Conservation (phyloP, 208 protist genomes). For the Acanthamoeba castellanii region DNA sequence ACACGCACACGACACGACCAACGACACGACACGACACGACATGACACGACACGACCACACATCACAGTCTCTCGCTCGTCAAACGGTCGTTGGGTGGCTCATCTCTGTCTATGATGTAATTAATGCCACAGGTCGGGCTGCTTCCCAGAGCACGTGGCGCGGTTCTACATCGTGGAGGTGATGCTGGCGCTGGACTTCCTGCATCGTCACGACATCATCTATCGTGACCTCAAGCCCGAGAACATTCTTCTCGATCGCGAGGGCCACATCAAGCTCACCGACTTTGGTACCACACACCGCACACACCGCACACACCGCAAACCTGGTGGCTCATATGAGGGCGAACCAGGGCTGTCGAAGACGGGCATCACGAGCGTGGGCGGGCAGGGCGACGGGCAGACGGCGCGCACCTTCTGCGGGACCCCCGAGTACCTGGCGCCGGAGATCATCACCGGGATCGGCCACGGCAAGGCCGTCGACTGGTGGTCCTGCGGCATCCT, state of each 20-base stretch:
- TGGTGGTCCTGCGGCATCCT: conserved; percentile 97
- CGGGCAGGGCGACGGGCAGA: conserved; percentile 66
- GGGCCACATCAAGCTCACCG: conserved; percentile 84
- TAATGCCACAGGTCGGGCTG: conserved; percentile 84
- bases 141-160: conserved; percentile 91
- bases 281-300: conserved; percentile 84
- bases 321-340: neutral
- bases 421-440: conserved; percentile 91
- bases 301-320: neutral
- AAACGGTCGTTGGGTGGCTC: neutral
- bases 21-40: no score
- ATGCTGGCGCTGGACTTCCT: conserved; percentile 93
- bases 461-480: conserved; percentile 97
- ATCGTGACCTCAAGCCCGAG: conserved; percentile 85
- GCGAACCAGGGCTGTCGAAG: conserved; percentile 77
- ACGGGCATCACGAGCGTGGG: conserved; percentile 81
- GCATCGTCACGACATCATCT: conserved; percentile 95
- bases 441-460: conserved; percentile 94
- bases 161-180: conserved; percentile 94
- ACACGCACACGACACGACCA: no score
- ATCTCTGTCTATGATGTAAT: neutral
- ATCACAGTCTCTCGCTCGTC: no score
- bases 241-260: conserved; percentile 85
- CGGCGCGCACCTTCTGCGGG: conserved; percentile 85
- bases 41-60: no score